A percentile compares a stretch with the other conserved stretches of the same genome.
phyloP scores from a whole-genome alignment of 768 basidiomycete genomes.

The Leccinum subgranulosum region DNA sequence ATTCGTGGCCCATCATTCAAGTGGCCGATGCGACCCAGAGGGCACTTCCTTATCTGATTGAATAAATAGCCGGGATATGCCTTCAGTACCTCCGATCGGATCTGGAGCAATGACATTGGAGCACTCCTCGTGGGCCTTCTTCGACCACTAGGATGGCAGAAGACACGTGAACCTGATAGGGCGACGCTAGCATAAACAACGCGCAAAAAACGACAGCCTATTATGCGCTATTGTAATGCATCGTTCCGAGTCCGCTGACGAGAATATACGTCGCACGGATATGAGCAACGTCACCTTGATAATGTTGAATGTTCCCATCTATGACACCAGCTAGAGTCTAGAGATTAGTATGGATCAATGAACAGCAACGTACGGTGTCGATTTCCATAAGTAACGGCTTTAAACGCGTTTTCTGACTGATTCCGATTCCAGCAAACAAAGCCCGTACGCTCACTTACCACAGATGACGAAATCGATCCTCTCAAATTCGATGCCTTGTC shows the following conservation, averaged over 20 bases:
- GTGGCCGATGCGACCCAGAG: constrained; percentile 53
- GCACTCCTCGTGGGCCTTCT: constrained; percentile 89
- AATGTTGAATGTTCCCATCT: constrained; percentile 93
- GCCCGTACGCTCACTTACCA: constrained; percentile 46
- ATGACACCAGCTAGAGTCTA: background rate
- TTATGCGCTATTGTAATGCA: constrained; percentile 72
- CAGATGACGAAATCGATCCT: constrained; percentile 94
- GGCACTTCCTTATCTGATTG: constrained; percentile 12
- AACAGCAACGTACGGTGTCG: constrained; percentile 56
- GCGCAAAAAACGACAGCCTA: background rate
- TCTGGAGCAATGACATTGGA: constrained; percentile 86
- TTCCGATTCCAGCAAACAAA: constrained; percentile 5
- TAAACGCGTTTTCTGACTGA: constrained; percentile 46
- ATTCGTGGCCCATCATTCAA: constrained; percentile 66
- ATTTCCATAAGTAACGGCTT: constrained; percentile 82
- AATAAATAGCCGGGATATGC: constrained; percentile 45
- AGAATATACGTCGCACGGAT: constrained; percentile 56
- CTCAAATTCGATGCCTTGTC: constrained; percentile 76
- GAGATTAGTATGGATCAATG: background rate
- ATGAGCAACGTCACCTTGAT: constrained; percentile 86
- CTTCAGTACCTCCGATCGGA: constrained; percentile 78
- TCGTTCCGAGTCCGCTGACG: constrained; percentile 69
- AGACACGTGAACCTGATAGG: constrained; percentile 90
- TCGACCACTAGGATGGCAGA: constrained; percentile 87
- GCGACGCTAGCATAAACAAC: constrained; percentile 48